Conservation (phyloP, 2,329 filamentous ascomycete species). For the Pestalotiopsis sp. region DNA sequence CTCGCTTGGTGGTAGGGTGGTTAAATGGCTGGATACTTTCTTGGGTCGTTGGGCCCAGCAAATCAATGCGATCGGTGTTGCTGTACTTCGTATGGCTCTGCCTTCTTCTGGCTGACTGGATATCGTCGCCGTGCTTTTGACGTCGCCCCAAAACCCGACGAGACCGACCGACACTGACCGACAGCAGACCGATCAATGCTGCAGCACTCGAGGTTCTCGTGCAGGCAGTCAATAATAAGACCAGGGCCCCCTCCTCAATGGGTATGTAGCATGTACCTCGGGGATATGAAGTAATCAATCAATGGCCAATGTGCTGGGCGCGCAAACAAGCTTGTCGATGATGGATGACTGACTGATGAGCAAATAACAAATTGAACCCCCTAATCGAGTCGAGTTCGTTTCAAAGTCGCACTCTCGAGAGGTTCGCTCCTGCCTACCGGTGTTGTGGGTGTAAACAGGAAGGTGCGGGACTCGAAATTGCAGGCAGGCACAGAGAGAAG, state of each 20-base stretch:
- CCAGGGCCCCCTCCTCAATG: too few relatives aligned
- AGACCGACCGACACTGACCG: too few relatives aligned
- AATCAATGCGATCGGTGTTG: neutral
- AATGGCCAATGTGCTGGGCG: neutral
- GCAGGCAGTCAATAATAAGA: too few relatives aligned
- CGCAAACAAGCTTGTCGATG: neutral
- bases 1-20: neutral
- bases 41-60: neutral
- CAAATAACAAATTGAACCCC: neutral
- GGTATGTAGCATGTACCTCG: too few relatives aligned
- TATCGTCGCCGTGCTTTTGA: too few relatives aligned
- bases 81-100: too few relatives aligned
- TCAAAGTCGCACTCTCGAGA: neutral
- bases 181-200: too few relatives aligned
- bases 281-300: too few relatives aligned
- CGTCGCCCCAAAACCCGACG: too few relatives aligned
- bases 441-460: slow-evolving; percentile 13
- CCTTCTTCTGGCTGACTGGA: too few relatives aligned
- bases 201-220: too few relatives aligned
- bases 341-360: neutral
- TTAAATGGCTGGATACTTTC: neutral
- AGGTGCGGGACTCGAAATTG: slow-evolving; percentile 12
- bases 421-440: neutral
- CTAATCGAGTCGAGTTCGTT: neutral
- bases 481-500: slow-evolving; percentile 2